A percentile compares a stretch with the other conserved stretches of the same genome.
Evolutionary conservation across 306 rosid genomes (phyloP).

Genomic region (Prunus persica): Prunus_persica_NCBIv2 NC_034009.1:42984001-42984500

Average conservation of each 20-base stretch:
- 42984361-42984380: constrained; percentile 45
- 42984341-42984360: constrained; percentile 47
- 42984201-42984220: constrained; percentile 17
- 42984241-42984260: constrained; percentile 7
- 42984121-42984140: constrained; percentile 31
- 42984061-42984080: constrained; percentile 43
- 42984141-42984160: constrained; percentile 32
- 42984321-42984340: constrained; percentile 57
- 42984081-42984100: constrained; percentile 44
- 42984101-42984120: background rate
- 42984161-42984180: background rate
- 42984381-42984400: constrained; percentile 33
- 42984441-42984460: constrained; percentile 39
- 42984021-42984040: background rate
- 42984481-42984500: constrained; percentile 34
- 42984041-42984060: constrained; percentile 19
- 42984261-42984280: constrained; percentile 35
- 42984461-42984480: constrained; percentile 42
- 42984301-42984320: constrained; percentile 23
- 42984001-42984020: background rate
- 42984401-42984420: constrained; percentile 17
- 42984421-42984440: constrained; percentile 12
- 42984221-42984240: constrained; percentile 14
- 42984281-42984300: constrained; percentile 65
- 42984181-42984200: constrained; percentile 23